phyloP scores from a whole-genome alignment of 2,329 filamentous ascomycete species.

The Exutisphaerella laricina region DNA sequence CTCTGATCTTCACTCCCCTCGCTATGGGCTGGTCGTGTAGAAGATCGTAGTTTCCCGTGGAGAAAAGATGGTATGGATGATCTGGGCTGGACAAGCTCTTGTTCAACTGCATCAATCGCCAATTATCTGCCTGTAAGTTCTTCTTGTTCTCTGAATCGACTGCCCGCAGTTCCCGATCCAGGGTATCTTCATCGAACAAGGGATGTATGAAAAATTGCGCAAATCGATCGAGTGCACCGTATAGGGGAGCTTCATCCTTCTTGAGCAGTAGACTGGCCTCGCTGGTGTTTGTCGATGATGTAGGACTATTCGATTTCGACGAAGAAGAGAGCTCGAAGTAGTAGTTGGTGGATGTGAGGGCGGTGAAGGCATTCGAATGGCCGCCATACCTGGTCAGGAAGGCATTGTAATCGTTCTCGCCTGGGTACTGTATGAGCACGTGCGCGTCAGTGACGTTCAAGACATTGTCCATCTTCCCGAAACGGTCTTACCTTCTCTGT shows the following conservation, averaged over 20 bases:
- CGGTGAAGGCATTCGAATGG: constrained; percentile 91
- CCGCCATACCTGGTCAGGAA: constrained; percentile 88
- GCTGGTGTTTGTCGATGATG: constrained; percentile 35
- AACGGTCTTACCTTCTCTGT: constrained; percentile 68
- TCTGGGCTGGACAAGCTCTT: constrained; percentile 82
- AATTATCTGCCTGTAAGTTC: constrained; percentile 85
- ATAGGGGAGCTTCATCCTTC: constrained; percentile 55
- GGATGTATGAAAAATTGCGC: constrained; percentile 90
- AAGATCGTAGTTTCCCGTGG: constrained; percentile 80
- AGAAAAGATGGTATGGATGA: constrained; percentile 87
- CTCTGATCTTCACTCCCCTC: constrained; percentile 74
- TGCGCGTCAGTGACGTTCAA: constrained; percentile 13
- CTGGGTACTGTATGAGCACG: constrained; percentile 59
- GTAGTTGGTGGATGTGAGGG: constrained; percentile 90
- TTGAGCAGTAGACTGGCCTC: constrained; percentile 31
- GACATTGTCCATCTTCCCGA: background rate
- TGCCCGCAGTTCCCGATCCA: constrained; percentile 80
- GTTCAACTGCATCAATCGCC: constrained; percentile 81
- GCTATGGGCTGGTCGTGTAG: constrained; percentile 76
- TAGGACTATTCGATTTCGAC: constrained; percentile 51
- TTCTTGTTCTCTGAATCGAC: constrained; percentile 98
- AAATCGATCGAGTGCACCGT: constrained; percentile 82
- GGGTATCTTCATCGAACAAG: constrained; percentile 74
- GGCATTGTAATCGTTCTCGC: constrained; percentile 91
- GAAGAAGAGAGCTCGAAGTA: constrained; percentile 93